Evolutionary conservation across 2,329 filamentous ascomycete species (phyloP), one percentile per base, ranked within the genome.

Genomic region (Aotearoamyces nothofagi): DNA sequence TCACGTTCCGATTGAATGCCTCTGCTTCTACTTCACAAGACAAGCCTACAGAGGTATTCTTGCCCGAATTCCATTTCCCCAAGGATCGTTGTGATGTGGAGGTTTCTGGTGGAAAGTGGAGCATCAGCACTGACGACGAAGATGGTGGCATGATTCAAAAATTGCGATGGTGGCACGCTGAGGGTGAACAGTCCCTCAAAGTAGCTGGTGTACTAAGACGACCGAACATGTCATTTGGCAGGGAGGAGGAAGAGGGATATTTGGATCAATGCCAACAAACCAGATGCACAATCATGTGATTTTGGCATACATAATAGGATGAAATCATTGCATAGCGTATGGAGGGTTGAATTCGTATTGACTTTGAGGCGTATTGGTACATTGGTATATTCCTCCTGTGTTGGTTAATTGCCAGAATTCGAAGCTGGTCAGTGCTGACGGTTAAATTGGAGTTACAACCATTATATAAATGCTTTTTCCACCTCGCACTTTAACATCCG

Each of bases 41-140:
- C 1, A 57, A 60, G 2, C 83, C 84, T 0, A 96, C 87, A 0
- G 67, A 83, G 24, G 63, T 96, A 6, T 92, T 81, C 51, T 60
- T 98, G 2, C 90, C 90, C 0, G 81, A 86, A 32, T 94, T 81
- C 46, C 90, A 98, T 54, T 98, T 92, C 50, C 86, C 87, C 2
- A 69, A 72, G 30, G 69, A 77, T 26, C 61, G 69, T 24, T 79
- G 74, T 22, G 64, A 63, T 1, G 73, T 98, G 4, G 67, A 78
- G 30, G 78, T 84, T 15, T 82, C 71, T 28, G 80, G 78, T 1
- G 92, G 92, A 5, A 90, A 87, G 48, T 98, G 86, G 86, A 74
- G 78, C 41, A 82, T 96, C 35, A 73, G 71, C 40, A 66, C 61
- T 4, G 75, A 84, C 35, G 78, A 84, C 32, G 66, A 71, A 6